Evolutionary conservation across 129 eudicot genomes (phyloP).

Genomic region (carrot (Daucus carota)): DH1_v3.0 NC_030384.2:34131501-34132000

Average conservation of each 20-base stretch:
- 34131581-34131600: slow-evolving; percentile 78
- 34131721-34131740: slow-evolving; percentile 86
- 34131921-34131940: background rate
- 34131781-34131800: slow-evolving; percentile 92
- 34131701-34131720: slow-evolving; percentile 71
- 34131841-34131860: background rate
- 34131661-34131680: slow-evolving; percentile 93
- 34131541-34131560: slow-evolving; percentile 98
- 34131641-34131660: slow-evolving; percentile 90
- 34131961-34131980: slow-evolving; percentile 87
- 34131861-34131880: background rate
- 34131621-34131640: slow-evolving; percentile 78
- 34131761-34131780: slow-evolving; percentile 76
- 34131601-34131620: slow-evolving; percentile 78
- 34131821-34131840: background rate
- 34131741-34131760: slow-evolving; percentile 69
- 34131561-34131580: slow-evolving; percentile 88
- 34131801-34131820: slow-evolving; percentile 34
- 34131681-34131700: slow-evolving; percentile 83
- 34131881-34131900: background rate
- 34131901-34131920: background rate
- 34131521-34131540: slow-evolving; percentile 98
- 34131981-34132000: slow-evolving; percentile 90
- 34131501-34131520: slow-evolving; percentile 86
- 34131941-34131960: slow-evolving; percentile 12